Base-by-base conservation (phyloP, 345 rosid species). In the Lepidium didymum region DNA sequence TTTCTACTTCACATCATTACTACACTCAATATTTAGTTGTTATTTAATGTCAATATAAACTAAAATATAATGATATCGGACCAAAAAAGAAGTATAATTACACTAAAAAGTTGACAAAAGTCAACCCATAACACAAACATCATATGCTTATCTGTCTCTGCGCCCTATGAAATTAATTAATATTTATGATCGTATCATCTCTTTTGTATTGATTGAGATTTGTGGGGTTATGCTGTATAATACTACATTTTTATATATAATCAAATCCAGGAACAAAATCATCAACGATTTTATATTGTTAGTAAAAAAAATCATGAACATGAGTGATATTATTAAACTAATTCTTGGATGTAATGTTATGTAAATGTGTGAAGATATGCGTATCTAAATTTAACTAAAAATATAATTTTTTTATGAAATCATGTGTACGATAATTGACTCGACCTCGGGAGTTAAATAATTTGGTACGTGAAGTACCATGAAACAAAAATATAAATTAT, bases 81-180 rank as follows among this genome's bases (percentile, higher is more conserved):
- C 33, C 7, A 29, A 29, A 4, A 29, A 5, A 29, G 1, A 45
- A 49, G 21, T 2, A 52, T 52, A 53, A 5, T 2, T 53, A 67
- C 42, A 43, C 13, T 51, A 67, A 55, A 29, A 50, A 42, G 78
- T 18, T 64, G 79, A 77, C 73, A 5, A 59, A 50, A 64, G 81
- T 70, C 78, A 80, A 80, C 67, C 45, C 40, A 53, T 66, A 63
- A 69, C 36, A 34, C 68, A 64, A 64, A 70, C 47, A 69, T 19
- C 62, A 69, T 56, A 11, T 64, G 33, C 46, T 62, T 64, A 55
- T 55, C 56, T 78, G 67, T 64, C 65, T 73, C 8, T 62, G 57
- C 11, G 60, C 64, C 62, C 47, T 44, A 23, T 18, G 10, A 21
- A 31, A 73, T 49, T 41, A 59, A 52, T 6, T 36, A 73, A 36